Percentiles rank a stretch among this genome's conserved stretches.
phyloP scores from a whole-genome alignment of 2,329 filamentous ascomycete genomes.

The Paecilomyces dactylethromorphus region DNA sequence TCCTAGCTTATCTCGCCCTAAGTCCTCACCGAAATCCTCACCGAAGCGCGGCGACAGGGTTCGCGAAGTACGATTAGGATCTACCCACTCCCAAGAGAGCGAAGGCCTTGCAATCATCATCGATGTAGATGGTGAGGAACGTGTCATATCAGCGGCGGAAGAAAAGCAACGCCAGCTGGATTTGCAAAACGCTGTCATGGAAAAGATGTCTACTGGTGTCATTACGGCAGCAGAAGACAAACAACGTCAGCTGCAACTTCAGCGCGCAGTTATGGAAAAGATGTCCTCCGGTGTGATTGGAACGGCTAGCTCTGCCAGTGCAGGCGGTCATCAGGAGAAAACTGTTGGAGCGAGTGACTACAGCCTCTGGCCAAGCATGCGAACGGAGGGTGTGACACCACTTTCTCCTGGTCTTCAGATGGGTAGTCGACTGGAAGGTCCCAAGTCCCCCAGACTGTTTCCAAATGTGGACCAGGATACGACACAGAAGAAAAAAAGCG shows the following conservation, averaged over 20 bases:
- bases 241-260: conserved; percentile 12
- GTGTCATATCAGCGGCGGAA: conserved; percentile 12
- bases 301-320: not conserved
- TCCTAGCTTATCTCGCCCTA: conserved; percentile 8
- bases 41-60: not conserved
- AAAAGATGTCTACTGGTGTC: conserved; percentile 17
- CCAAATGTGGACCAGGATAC: not conserved
- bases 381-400: not conserved
- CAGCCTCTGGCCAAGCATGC: not conserved
- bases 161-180: conserved; percentile 11
- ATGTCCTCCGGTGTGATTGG: conserved; percentile 14
- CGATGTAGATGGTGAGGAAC: conserved; percentile 13
- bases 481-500: not conserved
- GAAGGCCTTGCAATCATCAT: conserved; percentile 13
- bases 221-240: conserved; percentile 11
- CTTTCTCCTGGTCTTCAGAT: not conserved
- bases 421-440: not conserved
- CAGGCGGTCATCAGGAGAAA: not conserved
- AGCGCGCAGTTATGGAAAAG: conserved; percentile 18
- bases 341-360: not conserved
- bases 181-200: conserved; percentile 17
- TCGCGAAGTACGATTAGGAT: not conserved
- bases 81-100: not conserved
- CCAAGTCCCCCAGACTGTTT: not conserved
- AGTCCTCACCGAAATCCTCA: not conserved